Conservation (phyloP, 2,329 filamentous ascomycete genomes). For the Botrytis elliptica region DNA sequence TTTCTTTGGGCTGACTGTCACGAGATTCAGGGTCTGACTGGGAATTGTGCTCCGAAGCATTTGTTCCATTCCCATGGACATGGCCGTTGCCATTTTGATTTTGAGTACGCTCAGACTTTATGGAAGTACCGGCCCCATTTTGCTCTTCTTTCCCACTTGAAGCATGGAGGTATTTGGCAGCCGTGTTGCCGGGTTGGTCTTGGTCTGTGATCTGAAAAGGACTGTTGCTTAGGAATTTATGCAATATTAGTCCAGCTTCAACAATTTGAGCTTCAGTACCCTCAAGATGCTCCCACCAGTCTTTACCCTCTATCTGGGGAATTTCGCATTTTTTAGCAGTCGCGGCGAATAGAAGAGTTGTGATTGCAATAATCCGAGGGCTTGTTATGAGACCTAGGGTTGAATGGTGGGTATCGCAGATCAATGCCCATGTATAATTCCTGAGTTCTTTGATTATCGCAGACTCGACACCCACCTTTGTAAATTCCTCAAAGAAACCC, state of each 20-base stretch:
- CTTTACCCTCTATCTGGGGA: constrained; percentile 65
- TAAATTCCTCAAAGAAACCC: constrained; percentile 72
- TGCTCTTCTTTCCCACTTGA: constrained; percentile 17
- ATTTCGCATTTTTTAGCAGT: constrained; percentile 72
- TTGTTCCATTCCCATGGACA: constrained; percentile 11
- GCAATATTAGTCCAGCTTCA: constrained; percentile 73
- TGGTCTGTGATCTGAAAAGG: constrained; percentile 41
- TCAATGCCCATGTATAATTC: constrained; percentile 88
- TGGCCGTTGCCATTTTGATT: constrained; percentile 17
- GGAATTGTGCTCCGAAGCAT: constrained; percentile 14
- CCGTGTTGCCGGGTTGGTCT: constrained; percentile 5
- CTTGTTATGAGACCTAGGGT: constrained; percentile 79
- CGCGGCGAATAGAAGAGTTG: constrained; percentile 82
- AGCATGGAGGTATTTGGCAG: constrained; percentile 20
- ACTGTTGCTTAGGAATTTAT: constrained; percentile 64
- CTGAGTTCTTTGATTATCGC: constrained; percentile 61
- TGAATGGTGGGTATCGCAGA: constrained; percentile 87
- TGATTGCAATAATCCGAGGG: constrained; percentile 77
- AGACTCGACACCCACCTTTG: constrained; percentile 64
- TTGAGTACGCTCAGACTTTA: not conserved
- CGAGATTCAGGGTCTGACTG: constrained; percentile 5
- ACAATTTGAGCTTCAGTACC: constrained; percentile 69
- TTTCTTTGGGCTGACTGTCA: constrained; percentile 17
- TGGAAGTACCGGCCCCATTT: not conserved
- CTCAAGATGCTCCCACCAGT: constrained; percentile 84